Conservation (phyloP, 2,329 filamentous ascomycete species). For the Pestalotiopsis sp. region DNA sequence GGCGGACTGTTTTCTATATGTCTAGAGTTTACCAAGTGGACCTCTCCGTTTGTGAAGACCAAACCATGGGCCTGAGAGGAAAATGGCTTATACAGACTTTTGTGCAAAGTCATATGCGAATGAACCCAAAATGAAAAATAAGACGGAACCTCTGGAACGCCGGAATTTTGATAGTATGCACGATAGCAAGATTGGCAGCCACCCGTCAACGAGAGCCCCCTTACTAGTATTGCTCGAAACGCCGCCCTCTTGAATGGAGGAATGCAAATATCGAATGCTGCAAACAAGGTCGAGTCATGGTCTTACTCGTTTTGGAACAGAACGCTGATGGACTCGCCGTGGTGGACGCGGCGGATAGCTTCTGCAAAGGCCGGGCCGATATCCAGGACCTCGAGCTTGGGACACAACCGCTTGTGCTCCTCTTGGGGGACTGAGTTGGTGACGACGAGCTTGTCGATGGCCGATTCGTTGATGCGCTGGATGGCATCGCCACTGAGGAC, state of each 20-base stretch:
- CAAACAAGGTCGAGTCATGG: not conserved
- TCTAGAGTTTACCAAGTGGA: constrained; percentile 12
- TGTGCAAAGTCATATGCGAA: constrained; percentile 1
- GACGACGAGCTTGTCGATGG: constrained; percentile 90
- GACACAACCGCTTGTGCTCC: constrained; percentile 75
- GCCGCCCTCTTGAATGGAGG: not conserved
- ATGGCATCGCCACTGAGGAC: constrained; percentile 96
- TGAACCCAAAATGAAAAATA: constrained; percentile 1
- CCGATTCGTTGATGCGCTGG: constrained; percentile 88
- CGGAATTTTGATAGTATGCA: constrained; percentile 5
- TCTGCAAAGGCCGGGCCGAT: constrained; percentile 91
- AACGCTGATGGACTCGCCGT: constrained; percentile 96
- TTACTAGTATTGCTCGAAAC: not conserved
- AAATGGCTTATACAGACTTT: not conserved
- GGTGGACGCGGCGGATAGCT: constrained; percentile 93
- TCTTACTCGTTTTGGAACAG: constrained; percentile 83
- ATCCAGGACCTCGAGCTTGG: constrained; percentile 90
- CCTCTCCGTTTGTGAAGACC: not conserved
- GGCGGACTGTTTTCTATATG: constrained; percentile 14
- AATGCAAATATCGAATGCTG: constrained; percentile 5
- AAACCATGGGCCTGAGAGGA: not conserved
- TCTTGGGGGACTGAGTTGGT: constrained; percentile 94
- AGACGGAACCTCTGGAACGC: constrained; percentile 7
- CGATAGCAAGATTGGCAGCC: constrained; percentile 11
- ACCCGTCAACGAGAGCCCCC: constrained; percentile 5